A percentile compares a stretch with the other conserved stretches of the same genome.
Conservation (phyloP, 2,329 filamentous ascomycete species). For the Neonectria magnoliae region DNA sequence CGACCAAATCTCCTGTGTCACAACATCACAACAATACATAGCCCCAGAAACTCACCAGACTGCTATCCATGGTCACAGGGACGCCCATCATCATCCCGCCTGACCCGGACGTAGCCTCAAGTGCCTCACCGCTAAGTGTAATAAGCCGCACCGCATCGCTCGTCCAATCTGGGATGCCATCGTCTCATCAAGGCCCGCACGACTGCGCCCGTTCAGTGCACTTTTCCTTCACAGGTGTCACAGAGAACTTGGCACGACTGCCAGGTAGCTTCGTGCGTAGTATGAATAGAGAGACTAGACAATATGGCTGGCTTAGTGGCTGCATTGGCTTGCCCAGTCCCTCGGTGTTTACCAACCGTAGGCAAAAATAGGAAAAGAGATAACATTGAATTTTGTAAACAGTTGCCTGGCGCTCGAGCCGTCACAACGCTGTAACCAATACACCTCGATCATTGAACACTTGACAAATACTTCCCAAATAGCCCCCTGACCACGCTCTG, state of each 20-base stretch:
- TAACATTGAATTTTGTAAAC: slow-evolving; percentile 22
- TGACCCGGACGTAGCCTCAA: slow-evolving; percentile 24
- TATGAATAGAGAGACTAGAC: neutral
- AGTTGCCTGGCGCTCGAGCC: slow-evolving; percentile 22
- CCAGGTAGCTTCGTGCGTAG: neutral
- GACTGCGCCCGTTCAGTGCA: neutral
- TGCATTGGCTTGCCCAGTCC: neutral
- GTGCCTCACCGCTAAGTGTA: slow-evolving; percentile 25
- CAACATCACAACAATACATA: slow-evolving; percentile 4
- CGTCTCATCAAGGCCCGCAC: neutral
- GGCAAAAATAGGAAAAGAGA: neutral
- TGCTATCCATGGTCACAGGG: slow-evolving; percentile 11
- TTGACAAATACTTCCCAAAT: slow-evolving; percentile 4
- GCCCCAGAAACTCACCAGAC: slow-evolving; percentile 4
- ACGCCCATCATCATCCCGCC: slow-evolving; percentile 17
- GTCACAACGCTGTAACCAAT: slow-evolving; percentile 17
- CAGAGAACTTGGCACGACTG: neutral
- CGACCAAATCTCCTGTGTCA: neutral
- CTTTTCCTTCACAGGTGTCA: slow-evolving; percentile 3
- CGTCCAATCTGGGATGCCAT: slow-evolving; percentile 11
- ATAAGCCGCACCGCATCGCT: slow-evolving; percentile 18
- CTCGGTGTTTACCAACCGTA: neutral
- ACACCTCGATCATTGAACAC: slow-evolving; percentile 12
- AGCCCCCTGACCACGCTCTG: slow-evolving; percentile 10
- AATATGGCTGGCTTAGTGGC: neutral